Conservation (phyloP, 495 filamentous ascomycete species). For the Penicillium ucsense region DNA sequence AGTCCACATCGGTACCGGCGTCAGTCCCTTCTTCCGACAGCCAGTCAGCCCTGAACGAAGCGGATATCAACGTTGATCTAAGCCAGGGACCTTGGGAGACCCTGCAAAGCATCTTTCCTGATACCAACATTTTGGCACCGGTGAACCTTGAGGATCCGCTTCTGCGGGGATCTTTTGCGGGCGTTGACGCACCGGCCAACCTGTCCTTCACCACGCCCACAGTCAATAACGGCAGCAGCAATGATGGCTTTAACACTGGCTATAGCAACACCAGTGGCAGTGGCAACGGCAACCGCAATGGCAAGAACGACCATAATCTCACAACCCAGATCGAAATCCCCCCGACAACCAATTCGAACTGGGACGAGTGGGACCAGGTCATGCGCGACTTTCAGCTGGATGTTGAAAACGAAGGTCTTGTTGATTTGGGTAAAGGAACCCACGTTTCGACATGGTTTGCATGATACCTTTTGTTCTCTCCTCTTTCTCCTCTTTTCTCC, state of each 20-base stretch:
- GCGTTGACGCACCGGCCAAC: background rate
- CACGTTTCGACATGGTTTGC: constrained; percentile 28
- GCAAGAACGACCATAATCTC: constrained; percentile 3
- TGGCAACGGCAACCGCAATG: no score
- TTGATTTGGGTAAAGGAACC: constrained; percentile 8
- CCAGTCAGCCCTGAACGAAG: background rate
- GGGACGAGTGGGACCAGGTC: constrained; percentile 42
- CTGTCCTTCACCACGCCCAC: constrained; percentile 4
- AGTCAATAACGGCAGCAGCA: no score
- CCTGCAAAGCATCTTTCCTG: constrained; percentile 23
- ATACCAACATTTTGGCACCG: constrained; percentile 19
- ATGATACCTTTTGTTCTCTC: constrained; percentile 1
- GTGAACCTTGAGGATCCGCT: constrained; percentile 3
- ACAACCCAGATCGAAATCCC: constrained; percentile 6
- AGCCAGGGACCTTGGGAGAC: constrained; percentile 20
- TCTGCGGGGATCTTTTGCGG: constrained; percentile 1
- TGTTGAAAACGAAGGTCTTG: constrained; percentile 19
- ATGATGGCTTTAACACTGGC: no score
- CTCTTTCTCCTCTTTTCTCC: background rate
- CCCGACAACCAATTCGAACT: constrained; percentile 13
- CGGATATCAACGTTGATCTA: constrained; percentile 20
- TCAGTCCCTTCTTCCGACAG: background rate
- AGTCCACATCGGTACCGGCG: background rate
- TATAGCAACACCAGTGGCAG: no score
- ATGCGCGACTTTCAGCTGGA: constrained; percentile 42